Percentiles rank a stretch among this genome's conserved stretches.
These are phyloP conservation scores for Diaporthe longicolla DNA, from an alignment of 2,329 filamentous ascomycete genomes.

Conservation along the genomic window DNA sequence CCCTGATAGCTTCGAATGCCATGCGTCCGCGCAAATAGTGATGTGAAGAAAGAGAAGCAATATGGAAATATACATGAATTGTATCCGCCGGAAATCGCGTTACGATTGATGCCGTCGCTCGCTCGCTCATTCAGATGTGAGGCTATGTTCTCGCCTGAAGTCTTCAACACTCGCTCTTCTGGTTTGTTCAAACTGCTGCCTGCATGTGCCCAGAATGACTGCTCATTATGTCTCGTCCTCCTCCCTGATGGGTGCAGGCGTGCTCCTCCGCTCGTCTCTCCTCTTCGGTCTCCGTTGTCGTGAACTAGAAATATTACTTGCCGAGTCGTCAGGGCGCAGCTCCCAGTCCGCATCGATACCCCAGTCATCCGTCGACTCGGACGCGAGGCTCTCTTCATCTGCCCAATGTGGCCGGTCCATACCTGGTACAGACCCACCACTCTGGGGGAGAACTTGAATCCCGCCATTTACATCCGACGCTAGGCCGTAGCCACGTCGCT, in stretches of 20 bases:
- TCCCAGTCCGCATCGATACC: slow-evolving; percentile 67
- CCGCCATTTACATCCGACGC: slow-evolving; percentile 50
- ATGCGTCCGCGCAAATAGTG: slow-evolving; percentile 9
- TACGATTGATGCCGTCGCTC: slow-evolving; percentile 16
- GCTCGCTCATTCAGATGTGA: slow-evolving; percentile 16
- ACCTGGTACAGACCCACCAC: slow-evolving; percentile 58
- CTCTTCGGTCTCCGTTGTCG: slow-evolving; percentile 77
- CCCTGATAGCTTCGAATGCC: slow-evolving; percentile 25
- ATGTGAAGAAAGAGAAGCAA: neutral
- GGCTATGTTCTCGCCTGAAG: neutral
- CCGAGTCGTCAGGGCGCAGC: slow-evolving; percentile 83
- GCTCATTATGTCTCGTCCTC: slow-evolving; percentile 64
- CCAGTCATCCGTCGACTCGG: slow-evolving; percentile 67
- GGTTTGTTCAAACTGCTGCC: neutral
- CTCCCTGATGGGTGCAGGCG: slow-evolving; percentile 80
- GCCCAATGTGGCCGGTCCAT: slow-evolving; percentile 64
- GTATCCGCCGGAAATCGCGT: slow-evolving; percentile 21
- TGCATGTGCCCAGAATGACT: neutral
- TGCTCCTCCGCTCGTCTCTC: slow-evolving; percentile 74
- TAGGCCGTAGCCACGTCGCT: slow-evolving; percentile 58
- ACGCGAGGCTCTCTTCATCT: slow-evolving; percentile 61
- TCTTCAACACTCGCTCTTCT: neutral
- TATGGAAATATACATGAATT: slow-evolving; percentile 8
- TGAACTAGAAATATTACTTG: slow-evolving; percentile 84
- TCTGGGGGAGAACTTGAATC: slow-evolving; percentile 69